Conservation (phyloP, 805 yeast genomes). For the Ogataea sp. region DNA sequence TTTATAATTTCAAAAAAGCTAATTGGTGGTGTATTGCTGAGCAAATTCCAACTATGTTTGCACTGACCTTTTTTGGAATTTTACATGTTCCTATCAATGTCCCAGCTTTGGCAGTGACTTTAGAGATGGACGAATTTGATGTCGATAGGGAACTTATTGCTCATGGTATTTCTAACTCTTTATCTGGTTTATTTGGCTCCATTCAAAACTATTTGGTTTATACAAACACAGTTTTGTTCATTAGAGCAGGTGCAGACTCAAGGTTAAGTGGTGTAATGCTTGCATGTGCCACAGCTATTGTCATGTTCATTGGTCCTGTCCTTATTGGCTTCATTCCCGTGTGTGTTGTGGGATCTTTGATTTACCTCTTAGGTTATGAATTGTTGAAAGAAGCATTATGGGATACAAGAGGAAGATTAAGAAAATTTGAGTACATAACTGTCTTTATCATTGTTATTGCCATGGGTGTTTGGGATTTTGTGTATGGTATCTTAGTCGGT, state of each 20-base stretch:
- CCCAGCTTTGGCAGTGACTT: constrained; percentile 90
- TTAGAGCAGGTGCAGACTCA: constrained; percentile 90
- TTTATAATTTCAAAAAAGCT: constrained; percentile 64
- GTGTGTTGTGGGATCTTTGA: constrained; percentile 90
- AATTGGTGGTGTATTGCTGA: constrained; percentile 62
- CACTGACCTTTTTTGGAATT: constrained; percentile 91
- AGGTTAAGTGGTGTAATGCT: constrained; percentile 84
- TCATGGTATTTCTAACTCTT: constrained; percentile 83
- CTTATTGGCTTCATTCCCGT: constrained; percentile 93
- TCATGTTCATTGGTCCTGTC: constrained; percentile 85
- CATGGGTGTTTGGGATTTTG: constrained; percentile 96
- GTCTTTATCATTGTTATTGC: constrained; percentile 80
- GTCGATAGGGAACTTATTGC: constrained; percentile 92
- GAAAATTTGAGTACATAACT: constrained; percentile 74
- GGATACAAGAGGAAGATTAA: constrained; percentile 75
- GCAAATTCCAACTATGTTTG: constrained; percentile 89
- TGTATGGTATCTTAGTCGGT: constrained; percentile 85
- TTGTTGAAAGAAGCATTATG: constrained; percentile 75
- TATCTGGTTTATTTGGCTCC: constrained; percentile 79
- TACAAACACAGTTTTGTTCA: constrained; percentile 86
- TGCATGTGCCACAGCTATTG: constrained; percentile 69
- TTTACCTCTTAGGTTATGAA: constrained; percentile 87
- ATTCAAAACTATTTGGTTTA: constrained; percentile 93
- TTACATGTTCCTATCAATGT: constrained; percentile 96
- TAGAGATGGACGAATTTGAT: constrained; percentile 78